These are phyloP conservation scores for Penicillium canescens DNA, from an alignment of 495 filamentous ascomycete species.

Conservation along the genomic window DNA sequence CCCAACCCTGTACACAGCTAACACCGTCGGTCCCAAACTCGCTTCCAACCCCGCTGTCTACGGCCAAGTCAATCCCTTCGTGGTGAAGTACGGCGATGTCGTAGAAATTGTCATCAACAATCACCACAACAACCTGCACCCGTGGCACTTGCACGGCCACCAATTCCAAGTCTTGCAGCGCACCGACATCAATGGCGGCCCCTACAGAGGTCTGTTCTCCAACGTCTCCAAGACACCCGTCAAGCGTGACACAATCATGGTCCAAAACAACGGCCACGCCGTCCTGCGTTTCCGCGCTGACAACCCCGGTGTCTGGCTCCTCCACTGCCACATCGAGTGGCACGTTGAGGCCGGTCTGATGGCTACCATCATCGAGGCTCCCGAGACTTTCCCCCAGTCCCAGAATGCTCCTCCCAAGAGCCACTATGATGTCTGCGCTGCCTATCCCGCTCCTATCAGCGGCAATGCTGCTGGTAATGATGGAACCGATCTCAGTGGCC, in stretches of 20 bases:
- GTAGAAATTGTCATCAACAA: conserved; percentile 69
- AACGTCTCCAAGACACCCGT: conserved; percentile 23
- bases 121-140: conserved; percentile 60
- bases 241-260: conserved; percentile 58
- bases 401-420: conserved; percentile 20
- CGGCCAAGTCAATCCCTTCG: conserved; percentile 42
- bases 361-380: conserved; percentile 66
- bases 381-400: conserved; percentile 25
- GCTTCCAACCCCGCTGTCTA: conserved; percentile 51
- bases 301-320: conserved; percentile 77
- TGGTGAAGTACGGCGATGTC: conserved; percentile 48
- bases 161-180: conserved; percentile 50
- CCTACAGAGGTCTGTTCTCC: conserved; percentile 33
- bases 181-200: conserved; percentile 43
- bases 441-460: conserved; percentile 16
- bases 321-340: conserved; percentile 85
- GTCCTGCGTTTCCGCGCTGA: conserved; percentile 68
- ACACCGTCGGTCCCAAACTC: conserved; percentile 45
- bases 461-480: conserved; percentile 29
- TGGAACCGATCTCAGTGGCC: conserved; percentile 19
- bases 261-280: conserved; percentile 56
- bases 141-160: conserved; percentile 67
- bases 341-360: conserved; percentile 73
- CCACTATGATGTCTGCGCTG: conserved; percentile 22
- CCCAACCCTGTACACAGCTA: conserved; percentile 72